These are phyloP conservation scores for Penicillium egyptiacum DNA, from an alignment of 495 filamentous ascomycete genomes.

Conservation along the genomic window DNA sequence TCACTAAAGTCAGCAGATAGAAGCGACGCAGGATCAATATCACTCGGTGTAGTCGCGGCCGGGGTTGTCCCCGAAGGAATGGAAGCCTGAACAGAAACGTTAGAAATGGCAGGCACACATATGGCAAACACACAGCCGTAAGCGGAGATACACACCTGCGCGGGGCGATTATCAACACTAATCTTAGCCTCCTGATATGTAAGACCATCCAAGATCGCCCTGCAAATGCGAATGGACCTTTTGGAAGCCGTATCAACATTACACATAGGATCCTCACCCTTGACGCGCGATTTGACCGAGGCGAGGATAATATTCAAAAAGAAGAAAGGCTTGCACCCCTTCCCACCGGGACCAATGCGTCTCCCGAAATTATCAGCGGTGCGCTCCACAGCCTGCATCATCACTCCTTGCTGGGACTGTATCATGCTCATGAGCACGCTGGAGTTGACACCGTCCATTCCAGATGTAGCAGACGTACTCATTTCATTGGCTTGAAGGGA, in stretches of 20 bases:
- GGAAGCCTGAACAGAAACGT: conserved; percentile 11
- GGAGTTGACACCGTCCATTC: conserved; percentile 24
- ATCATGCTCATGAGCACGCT: conserved; percentile 38
- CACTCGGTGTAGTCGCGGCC: conserved; percentile 21
- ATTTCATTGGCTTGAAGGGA: conserved; percentile 37
- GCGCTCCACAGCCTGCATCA: conserved; percentile 39
- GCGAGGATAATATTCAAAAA: conserved; percentile 37
- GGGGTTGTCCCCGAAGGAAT: conserved; percentile 15
- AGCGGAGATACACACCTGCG: conserved; percentile 16
- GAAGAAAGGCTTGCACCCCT: conserved; percentile 38
- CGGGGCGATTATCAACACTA: conserved; percentile 14
- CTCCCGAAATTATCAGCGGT: conserved; percentile 35
- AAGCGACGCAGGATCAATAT: conserved; percentile 33
- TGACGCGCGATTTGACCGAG: conserved; percentile 39
- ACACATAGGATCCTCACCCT: conserved; percentile 34
- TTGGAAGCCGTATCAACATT: conserved; percentile 31
- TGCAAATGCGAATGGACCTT: conserved; percentile 26
- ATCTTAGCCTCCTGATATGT: conserved; percentile 28
- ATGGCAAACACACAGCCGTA: too few species aligned
- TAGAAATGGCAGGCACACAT: not conserved
- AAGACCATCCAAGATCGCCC: conserved; percentile 27
- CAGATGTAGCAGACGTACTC: conserved; percentile 13
- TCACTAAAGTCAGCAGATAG: conserved; percentile 28
- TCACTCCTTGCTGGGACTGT: conserved; percentile 38
- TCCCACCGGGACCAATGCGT: conserved; percentile 30